Evolutionary conservation across 805 yeast species (phyloP).

Genomic region (Deakozyma indianensis): DNA sequence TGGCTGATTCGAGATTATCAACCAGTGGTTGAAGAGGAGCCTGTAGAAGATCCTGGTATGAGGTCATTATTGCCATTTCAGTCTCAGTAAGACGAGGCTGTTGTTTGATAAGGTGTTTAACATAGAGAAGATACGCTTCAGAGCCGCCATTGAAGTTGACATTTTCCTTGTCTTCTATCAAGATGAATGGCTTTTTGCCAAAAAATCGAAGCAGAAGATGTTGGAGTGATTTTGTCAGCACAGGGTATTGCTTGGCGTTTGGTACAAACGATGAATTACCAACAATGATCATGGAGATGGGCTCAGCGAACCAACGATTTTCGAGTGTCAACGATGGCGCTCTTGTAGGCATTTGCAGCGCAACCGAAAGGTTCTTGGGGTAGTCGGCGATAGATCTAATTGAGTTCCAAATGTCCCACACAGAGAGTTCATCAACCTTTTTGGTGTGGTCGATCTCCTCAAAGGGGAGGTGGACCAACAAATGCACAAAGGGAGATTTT

Average conservation of each 20-base stretch:
- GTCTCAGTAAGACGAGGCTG: conserved; percentile 5
- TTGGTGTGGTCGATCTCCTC: conserved; percentile 26
- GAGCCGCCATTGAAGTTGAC: conserved; percentile 20
- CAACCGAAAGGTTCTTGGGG: conserved; percentile 46
- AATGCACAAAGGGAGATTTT: conserved; percentile 15
- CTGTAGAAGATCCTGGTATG: conserved; percentile 26
- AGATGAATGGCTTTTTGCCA: conserved; percentile 28
- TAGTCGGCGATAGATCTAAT: conserved; percentile 43
- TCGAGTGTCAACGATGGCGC: conserved; percentile 35
- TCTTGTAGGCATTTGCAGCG: conserved; percentile 57
- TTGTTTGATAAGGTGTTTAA: conserved; percentile 25
- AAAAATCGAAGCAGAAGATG: conserved; percentile 28
- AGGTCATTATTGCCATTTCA: conserved; percentile 9
- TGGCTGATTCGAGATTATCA: conserved; percentile 38
- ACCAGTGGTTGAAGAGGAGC: conserved; percentile 65
- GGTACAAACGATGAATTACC: conserved; percentile 42
- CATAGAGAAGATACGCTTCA: conserved; percentile 27
- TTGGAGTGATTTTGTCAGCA: conserved; percentile 45
- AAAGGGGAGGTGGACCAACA: conserved; percentile 20
- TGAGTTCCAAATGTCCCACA: conserved; percentile 68
- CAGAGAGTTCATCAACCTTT: conserved; percentile 30
- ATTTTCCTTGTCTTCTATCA: conserved; percentile 40
- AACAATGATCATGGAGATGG: conserved; percentile 41
- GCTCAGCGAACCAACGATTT: conserved; percentile 56
- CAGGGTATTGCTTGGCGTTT: conserved; percentile 51